A percentile compares a stretch with the other conserved stretches of the same genome.
phyloP scores from a whole-genome alignment of 495 filamentous ascomycete genomes.

The Lentithecium fluviatile region DNA sequence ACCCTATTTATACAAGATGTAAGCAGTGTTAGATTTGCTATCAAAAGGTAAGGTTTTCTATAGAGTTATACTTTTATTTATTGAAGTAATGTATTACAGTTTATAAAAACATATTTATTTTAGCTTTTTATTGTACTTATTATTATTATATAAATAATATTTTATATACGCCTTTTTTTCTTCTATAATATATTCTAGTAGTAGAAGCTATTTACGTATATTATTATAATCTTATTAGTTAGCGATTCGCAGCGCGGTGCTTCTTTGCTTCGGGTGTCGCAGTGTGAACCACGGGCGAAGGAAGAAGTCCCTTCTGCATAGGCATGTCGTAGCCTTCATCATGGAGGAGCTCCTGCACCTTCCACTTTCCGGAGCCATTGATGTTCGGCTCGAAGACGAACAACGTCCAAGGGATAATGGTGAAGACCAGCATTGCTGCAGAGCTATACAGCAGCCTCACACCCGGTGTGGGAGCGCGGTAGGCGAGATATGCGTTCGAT shows the following conservation, averaged over 20 bases:
- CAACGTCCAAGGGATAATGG: slow-evolving; percentile 40
- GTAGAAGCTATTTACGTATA: too few species aligned
- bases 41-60: too few species aligned
- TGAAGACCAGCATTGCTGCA: slow-evolving; percentile 30
- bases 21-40: too few species aligned
- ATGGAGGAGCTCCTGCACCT: slow-evolving; percentile 37
- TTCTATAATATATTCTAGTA: too few species aligned
- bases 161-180: too few species aligned
- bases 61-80: too few species aligned
- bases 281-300: slow-evolving; percentile 30
- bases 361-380: slow-evolving; percentile 41
- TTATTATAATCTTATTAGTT: too few species aligned
- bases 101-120: too few species aligned
- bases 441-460: slow-evolving; percentile 13
- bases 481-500: slow-evolving; percentile 30
- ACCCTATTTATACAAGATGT: too few species aligned
- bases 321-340: slow-evolving; percentile 37
- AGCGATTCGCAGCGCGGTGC: slow-evolving; percentile 34
- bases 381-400: slow-evolving; percentile 38
- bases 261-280: slow-evolving; percentile 19
- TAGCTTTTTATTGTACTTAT: too few species aligned
- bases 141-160: too few species aligned
- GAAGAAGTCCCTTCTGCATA: slow-evolving; percentile 25
- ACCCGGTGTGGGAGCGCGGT: neutral
- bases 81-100: too few species aligned